Conservation (phyloP, 352 stramenopile genomes). For the Phytophthora multivora region DNA sequence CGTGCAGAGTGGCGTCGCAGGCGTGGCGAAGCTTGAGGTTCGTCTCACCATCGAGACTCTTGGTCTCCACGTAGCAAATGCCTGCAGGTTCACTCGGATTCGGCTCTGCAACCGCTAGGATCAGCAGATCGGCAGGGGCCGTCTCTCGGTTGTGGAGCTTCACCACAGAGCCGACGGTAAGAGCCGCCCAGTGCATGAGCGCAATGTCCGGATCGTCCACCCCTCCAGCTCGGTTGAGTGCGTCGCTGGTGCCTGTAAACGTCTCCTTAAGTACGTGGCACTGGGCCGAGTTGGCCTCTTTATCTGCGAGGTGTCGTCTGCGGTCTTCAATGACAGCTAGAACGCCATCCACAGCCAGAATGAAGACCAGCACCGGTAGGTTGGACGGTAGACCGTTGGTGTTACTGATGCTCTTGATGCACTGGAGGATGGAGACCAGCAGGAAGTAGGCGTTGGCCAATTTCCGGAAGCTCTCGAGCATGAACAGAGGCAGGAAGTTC, state of each 20-base stretch:
- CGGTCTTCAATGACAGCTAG: slow-evolving; percentile 89
- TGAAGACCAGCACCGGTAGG: slow-evolving; percentile 85
- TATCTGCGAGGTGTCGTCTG: slow-evolving; percentile 75
- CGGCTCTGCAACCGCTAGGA: slow-evolving; percentile 77
- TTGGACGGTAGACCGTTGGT: slow-evolving; percentile 82
- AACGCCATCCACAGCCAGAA: slow-evolving; percentile 87
- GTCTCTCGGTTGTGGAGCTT: slow-evolving; percentile 81
- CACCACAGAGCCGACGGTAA: slow-evolving; percentile 86
- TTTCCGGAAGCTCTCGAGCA: slow-evolving; percentile 86
- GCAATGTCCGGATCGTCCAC: slow-evolving; percentile 54
- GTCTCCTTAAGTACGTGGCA: slow-evolving; percentile 62
- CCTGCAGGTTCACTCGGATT: slow-evolving; percentile 64
- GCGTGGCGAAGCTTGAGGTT: slow-evolving; percentile 90
- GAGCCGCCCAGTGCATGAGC: slow-evolving; percentile 68
- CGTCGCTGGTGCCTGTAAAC: slow-evolving; percentile 42
- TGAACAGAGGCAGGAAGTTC: slow-evolving; percentile 90
- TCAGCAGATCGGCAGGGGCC: slow-evolving; percentile 83
- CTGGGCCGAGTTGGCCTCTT: slow-evolving; percentile 80
- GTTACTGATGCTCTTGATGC: slow-evolving; percentile 82
- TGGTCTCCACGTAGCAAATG: slow-evolving; percentile 90
- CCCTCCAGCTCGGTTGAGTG: slow-evolving; percentile 24
- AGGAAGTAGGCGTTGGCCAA: slow-evolving; percentile 95
- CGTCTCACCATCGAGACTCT: slow-evolving; percentile 89
- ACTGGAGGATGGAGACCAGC: slow-evolving; percentile 87
- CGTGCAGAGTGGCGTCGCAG: slow-evolving; percentile 58